Conservation (phyloP, 2,329 filamentous ascomycete species). For the Ascochyta fabae region DNA sequence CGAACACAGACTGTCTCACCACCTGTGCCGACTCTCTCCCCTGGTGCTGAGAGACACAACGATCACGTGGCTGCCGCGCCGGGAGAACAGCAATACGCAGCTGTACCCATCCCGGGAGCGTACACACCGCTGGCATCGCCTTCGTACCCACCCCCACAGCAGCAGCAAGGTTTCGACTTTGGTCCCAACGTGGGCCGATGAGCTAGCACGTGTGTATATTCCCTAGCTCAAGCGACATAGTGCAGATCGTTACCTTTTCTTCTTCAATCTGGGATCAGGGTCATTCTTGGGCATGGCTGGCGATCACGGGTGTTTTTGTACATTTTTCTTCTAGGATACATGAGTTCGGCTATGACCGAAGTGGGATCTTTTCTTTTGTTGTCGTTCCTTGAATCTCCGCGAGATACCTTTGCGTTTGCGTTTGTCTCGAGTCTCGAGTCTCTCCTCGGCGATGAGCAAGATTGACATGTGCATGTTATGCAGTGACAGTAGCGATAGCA, state of each 20-base stretch:
- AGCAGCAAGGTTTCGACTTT: slow-evolving; percentile 47
- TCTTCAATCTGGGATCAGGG: slow-evolving; percentile 31
- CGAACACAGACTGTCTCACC: slow-evolving; percentile 48
- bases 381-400: slow-evolving; percentile 19
- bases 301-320: slow-evolving; percentile 34
- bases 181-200: slow-evolving; percentile 39
- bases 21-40: slow-evolving; percentile 43
- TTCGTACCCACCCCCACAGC: slow-evolving; percentile 46
- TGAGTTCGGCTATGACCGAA: slow-evolving; percentile 15
- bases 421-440: background rate
- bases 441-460: slow-evolving; percentile 13
- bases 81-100: slow-evolving; percentile 82
- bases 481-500: background rate
- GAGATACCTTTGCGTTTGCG: slow-evolving; percentile 18
- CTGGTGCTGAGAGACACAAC: slow-evolving; percentile 57
- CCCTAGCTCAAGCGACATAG: slow-evolving; percentile 23
- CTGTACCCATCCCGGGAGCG: slow-evolving; percentile 87
- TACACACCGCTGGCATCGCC: slow-evolving; percentile 64
- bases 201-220: slow-evolving; percentile 20
- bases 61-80: slow-evolving; percentile 73
- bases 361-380: background rate
- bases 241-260: slow-evolving; percentile 18
- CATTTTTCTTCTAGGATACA: slow-evolving; percentile 26
- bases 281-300: slow-evolving; percentile 23
- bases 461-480: background rate